Conservation (phyloP, 345 rosid species). For the Eucalyptus shirleyi region DNA sequence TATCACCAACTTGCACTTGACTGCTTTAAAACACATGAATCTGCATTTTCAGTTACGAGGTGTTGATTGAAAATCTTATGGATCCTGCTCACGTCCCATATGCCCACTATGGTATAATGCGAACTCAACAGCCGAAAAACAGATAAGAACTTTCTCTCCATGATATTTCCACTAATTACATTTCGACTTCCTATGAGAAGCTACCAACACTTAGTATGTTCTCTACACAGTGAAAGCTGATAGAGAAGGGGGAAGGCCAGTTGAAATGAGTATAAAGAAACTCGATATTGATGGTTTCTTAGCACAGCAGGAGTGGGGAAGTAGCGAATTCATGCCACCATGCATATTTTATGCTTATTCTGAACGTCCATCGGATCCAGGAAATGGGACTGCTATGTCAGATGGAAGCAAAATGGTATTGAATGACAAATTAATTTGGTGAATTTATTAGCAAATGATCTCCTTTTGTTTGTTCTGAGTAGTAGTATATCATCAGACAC, state of each 20-base stretch:
- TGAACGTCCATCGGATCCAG: constrained; percentile 21
- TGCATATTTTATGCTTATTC: constrained; percentile 48
- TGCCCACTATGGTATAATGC: constrained; percentile 77
- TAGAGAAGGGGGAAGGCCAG: constrained; percentile 87
- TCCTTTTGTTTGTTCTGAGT: background rate
- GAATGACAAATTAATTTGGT: background rate
- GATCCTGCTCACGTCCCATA: constrained; percentile 95
- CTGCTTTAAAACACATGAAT: background rate
- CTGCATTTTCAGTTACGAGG: constrained; percentile 54
- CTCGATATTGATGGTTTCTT: constrained; percentile 34
- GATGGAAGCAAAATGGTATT: constrained; percentile 24
- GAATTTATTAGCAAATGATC: background rate
- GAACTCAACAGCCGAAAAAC: constrained; percentile 22
- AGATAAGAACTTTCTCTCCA: background rate
- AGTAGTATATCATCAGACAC: background rate
- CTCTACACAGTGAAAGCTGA: constrained; percentile 45
- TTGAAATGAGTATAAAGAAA: constrained; percentile 40
- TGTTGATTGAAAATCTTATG: constrained; percentile 76
- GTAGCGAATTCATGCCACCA: constrained; percentile 51
- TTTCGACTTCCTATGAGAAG: background rate
- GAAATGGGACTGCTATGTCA: constrained; percentile 23
- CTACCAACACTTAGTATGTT: background rate
- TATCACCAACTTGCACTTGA: background rate
- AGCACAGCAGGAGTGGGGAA: constrained; percentile 56
- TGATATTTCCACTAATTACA: background rate